Base-by-base conservation (phyloP, 495 filamentous ascomycete genomes). In the Penicillium daleae region DNA sequence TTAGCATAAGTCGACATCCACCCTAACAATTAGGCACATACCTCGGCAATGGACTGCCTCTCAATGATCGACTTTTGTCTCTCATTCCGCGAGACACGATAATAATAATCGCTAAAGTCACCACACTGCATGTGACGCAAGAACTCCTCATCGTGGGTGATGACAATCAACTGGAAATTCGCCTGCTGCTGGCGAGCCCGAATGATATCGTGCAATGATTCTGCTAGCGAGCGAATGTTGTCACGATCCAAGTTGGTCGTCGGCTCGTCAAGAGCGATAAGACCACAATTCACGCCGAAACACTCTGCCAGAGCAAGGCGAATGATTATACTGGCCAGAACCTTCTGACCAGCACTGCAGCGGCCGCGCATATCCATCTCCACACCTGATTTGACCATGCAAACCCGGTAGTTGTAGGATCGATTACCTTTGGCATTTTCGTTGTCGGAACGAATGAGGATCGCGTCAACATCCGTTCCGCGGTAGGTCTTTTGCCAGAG, bases 291-390 rank as follows among this genome's bases (percentile, higher is more conserved):
- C 66, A 92, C 85, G 59, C 96, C 96, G 71, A 99, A 99, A 66
- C 93, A 97, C 73, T 99, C 96, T 22, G 95, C 95, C 46, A 99
- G 84, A 19, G 95, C 96, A 33, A 99, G 84, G 5, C 95, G 93
- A 73, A 99, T 98, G 78, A 99, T 96, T 79, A 99, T 99, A 78
- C 89, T 90, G 13, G 95, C 95, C 24, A 99, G 85, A 27, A 99
- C 94, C 70, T 94, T 96, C 74, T 99, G 95, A 3, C 95, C 95
- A 13, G 95, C 95, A 71, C 90, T 94, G 82, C 95, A 99, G 33
- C 95, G 90, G 10, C 95, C 95, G 61, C 95, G 92, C 95, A 99
- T 99, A 78, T 99, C 95, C 94, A 99, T 97, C 75, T 99, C 95
- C 4, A 90, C 89, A 66, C 93, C 91, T 70, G 92, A 88, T 80